Percentiles rank a stretch among this genome's conserved stretches.
Conservation (phyloP, 2,329 filamentous ascomycete genomes). For the Cadophora gregata region DNA sequence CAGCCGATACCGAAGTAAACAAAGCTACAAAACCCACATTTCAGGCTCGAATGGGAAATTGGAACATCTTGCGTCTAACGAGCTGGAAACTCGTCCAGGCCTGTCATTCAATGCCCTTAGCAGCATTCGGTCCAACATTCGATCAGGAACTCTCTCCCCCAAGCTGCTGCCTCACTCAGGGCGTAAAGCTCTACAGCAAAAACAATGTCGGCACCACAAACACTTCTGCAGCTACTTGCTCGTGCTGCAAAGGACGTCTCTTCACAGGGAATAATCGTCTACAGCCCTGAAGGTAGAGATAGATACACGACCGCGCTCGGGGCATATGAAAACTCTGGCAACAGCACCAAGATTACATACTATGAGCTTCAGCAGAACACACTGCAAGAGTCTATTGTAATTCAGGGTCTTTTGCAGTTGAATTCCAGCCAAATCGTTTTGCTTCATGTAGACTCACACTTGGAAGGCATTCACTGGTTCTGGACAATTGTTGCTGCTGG, state of each 20-base stretch:
- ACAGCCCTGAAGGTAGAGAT: neutral
- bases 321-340: neutral
- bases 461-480: constrained; percentile 47
- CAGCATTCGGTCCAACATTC: neutral
- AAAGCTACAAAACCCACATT: neutral
- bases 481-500: constrained; percentile 49
- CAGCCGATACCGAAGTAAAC: constrained; percentile 2
- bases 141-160: neutral
- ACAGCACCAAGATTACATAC: neutral
- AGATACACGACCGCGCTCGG: neutral
- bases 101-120: neutral
- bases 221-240: neutral
- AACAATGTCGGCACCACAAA: neutral
- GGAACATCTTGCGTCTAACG: too few species aligned
- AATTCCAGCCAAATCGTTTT: constrained; percentile 31
- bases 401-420: constrained; percentile 1
- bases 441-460: constrained; percentile 47
- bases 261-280: neutral
- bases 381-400: neutral
- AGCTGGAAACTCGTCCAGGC: neutral
- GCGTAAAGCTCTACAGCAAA: neutral
- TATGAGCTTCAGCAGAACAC: neutral
- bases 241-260: neutral
- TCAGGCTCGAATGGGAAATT: too few species aligned
- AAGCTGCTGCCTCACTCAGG: neutral